Percentiles rank a stretch among this genome's conserved stretches.
phyloP scores from a whole-genome alignment of 306 rosid species.

The Vachellia collinsii region DNA sequence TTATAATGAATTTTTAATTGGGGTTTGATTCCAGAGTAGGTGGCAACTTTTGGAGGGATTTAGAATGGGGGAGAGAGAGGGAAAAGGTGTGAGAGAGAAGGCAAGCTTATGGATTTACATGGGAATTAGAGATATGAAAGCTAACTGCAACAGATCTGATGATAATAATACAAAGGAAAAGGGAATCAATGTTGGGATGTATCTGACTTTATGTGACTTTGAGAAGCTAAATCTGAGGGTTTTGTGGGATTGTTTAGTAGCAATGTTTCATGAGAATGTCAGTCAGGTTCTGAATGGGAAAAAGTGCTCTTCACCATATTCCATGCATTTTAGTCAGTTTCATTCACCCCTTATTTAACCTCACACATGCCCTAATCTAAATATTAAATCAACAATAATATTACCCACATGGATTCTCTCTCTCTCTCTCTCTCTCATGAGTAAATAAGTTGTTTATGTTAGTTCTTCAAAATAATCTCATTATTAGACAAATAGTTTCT shows the following conservation, averaged over 20 bases:
- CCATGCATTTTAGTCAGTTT: slow-evolving; percentile 61
- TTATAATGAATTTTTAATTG: slow-evolving; percentile 47
- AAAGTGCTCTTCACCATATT: slow-evolving; percentile 54
- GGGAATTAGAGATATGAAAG: slow-evolving; percentile 27
- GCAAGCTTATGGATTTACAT: slow-evolving; percentile 58
- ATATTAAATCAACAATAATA: slow-evolving; percentile 27
- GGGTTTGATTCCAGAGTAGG: slow-evolving; percentile 86
- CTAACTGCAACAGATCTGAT: slow-evolving; percentile 52
- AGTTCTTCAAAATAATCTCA: neutral
- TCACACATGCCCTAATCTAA: slow-evolving; percentile 44
- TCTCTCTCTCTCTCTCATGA: slow-evolving; percentile 32
- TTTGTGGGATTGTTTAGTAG: slow-evolving; percentile 51
- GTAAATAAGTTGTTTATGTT: neutral
- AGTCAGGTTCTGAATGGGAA: slow-evolving; percentile 65
- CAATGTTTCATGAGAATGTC: slow-evolving; percentile 73
- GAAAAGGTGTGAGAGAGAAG: slow-evolving; percentile 50
- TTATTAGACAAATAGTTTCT: neutral
- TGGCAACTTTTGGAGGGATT: slow-evolving; percentile 85
- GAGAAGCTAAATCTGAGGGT: slow-evolving; percentile 57
- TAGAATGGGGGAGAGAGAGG: slow-evolving; percentile 23
- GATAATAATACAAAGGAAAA: slow-evolving; percentile 78
- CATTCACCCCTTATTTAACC: slow-evolving; percentile 44
- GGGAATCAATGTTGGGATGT: slow-evolving; percentile 97
- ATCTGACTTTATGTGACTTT: slow-evolving; percentile 74
- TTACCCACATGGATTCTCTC: slow-evolving; percentile 33